These are phyloP conservation scores for Wallacemonas sp. DNA, from an alignment of 208 protist species.

Conservation along the genomic window DNA sequence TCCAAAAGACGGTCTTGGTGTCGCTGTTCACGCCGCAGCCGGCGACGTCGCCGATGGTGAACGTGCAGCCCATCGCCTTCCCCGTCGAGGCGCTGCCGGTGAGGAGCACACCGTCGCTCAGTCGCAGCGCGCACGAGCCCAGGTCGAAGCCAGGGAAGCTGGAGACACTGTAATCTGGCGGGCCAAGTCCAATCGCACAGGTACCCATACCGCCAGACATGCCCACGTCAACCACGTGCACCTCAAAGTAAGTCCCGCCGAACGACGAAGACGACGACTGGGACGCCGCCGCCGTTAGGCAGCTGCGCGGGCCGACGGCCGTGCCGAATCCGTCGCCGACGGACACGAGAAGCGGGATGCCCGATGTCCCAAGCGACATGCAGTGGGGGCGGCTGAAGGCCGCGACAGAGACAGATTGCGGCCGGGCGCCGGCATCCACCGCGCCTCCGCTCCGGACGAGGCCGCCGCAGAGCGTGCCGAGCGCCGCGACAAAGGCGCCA, in stretches of 20 bases:
- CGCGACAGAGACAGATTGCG: not conserved
- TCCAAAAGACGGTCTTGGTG: constrained; percentile 76
- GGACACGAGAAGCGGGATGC: constrained; percentile 42
- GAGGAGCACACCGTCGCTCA: constrained; percentile 76
- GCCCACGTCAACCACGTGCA: constrained; percentile 72
- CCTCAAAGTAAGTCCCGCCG: constrained; percentile 82
- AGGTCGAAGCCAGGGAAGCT: constrained; percentile 82
- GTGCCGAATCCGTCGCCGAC: constrained; percentile 60
- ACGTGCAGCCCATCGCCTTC: constrained; percentile 54
- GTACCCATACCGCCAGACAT: constrained; percentile 34
- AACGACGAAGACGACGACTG: not conserved
- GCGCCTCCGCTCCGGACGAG: too few species aligned
- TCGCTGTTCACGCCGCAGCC: constrained; percentile 85
- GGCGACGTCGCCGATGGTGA: constrained; percentile 78
- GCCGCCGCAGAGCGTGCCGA: constrained; percentile 14
- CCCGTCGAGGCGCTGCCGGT: constrained; percentile 38
- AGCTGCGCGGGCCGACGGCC: constrained; percentile 66
- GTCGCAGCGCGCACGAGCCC: constrained; percentile 76
- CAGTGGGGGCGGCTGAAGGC: constrained; percentile 24
- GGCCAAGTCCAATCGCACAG: constrained; percentile 79
- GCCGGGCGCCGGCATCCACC: too few species aligned
- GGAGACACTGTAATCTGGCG: constrained; percentile 75
- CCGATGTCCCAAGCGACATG: constrained; percentile 54
- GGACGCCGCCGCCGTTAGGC: constrained; percentile 24
- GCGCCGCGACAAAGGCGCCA: constrained; percentile 21